A percentile compares a stretch with the other conserved stretches of the same genome.
phyloP scores from a whole-genome alignment of 441 rosid genomes.

The Aleurites moluccanus region DNA sequence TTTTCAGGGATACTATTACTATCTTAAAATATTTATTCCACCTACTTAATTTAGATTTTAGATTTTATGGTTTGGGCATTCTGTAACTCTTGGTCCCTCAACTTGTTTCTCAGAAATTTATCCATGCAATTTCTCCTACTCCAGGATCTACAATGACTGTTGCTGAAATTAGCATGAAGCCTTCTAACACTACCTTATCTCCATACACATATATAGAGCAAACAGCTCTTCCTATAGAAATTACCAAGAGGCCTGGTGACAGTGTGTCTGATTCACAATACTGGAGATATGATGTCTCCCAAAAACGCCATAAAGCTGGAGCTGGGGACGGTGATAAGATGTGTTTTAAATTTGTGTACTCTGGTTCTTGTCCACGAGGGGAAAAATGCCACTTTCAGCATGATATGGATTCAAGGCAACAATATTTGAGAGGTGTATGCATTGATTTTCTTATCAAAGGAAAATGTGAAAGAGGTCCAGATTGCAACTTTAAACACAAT shows the following conservation, averaged over 20 bases:
- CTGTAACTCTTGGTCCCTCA: slow-evolving; percentile 21
- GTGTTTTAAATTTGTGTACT: slow-evolving; percentile 80
- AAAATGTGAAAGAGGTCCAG: slow-evolving; percentile 90
- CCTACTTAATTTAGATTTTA: background rate
- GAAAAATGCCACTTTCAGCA: slow-evolving; percentile 81
- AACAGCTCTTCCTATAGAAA: slow-evolving; percentile 40
- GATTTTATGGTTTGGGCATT: slow-evolving; percentile 18
- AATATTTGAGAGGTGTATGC: slow-evolving; percentile 84
- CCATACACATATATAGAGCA: slow-evolving; percentile 58
- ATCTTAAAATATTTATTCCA: background rate
- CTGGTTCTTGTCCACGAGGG: slow-evolving; percentile 84
- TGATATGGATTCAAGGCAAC: slow-evolving; percentile 78
- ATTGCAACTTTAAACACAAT: slow-evolving; percentile 84
- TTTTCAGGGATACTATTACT: background rate
- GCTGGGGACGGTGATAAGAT: slow-evolving; percentile 54
- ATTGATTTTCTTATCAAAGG: slow-evolving; percentile 93
- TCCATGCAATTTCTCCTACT: slow-evolving; percentile 88
- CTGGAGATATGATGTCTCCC: slow-evolving; percentile 91
- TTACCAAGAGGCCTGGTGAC: slow-evolving; percentile 51
- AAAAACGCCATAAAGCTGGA: slow-evolving; percentile 72
- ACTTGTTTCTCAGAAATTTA: slow-evolving; percentile 63
- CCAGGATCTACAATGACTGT: slow-evolving; percentile 82
- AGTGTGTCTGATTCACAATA: slow-evolving; percentile 64
- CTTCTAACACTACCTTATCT: slow-evolving; percentile 67
- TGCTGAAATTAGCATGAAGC: slow-evolving; percentile 68